Conservation (phyloP, 164 flowering plant species). For the Chimonanthus praecox region DNA sequence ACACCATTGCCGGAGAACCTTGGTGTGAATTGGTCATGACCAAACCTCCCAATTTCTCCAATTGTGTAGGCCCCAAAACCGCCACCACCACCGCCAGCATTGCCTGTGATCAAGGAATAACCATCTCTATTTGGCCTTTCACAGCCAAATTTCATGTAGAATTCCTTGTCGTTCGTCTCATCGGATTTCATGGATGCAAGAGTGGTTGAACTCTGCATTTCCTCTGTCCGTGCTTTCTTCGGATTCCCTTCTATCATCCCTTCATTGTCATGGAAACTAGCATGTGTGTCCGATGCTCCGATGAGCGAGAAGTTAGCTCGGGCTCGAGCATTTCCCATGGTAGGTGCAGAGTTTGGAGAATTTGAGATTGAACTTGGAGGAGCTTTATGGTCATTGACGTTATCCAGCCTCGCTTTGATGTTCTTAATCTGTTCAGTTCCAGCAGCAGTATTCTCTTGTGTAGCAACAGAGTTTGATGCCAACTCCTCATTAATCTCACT, state of each 20-base stretch:
- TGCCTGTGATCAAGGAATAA: slow-evolving; percentile 46
- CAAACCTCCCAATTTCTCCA: slow-evolving; percentile 65
- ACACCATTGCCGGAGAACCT: slow-evolving; percentile 63
- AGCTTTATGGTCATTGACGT: not conserved
- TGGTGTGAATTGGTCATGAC: slow-evolving; percentile 52
- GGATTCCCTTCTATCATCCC: slow-evolving; percentile 52
- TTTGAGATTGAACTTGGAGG: slow-evolving; percentile 16
- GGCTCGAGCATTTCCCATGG: slow-evolving; percentile 25
- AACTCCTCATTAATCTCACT: not conserved
- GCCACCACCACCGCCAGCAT: slow-evolving; percentile 41
- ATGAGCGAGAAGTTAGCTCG: slow-evolving; percentile 55
- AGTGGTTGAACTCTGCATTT: slow-evolving; percentile 28
- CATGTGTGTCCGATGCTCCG: slow-evolving; percentile 23
- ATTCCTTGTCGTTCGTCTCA: slow-evolving; percentile 24
- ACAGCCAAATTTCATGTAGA: slow-evolving; percentile 43
- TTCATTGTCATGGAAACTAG: slow-evolving; percentile 23
- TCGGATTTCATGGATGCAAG: slow-evolving; percentile 39
- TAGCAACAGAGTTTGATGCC: not conserved
- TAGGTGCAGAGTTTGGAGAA: slow-evolving; percentile 26
- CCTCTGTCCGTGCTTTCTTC: slow-evolving; percentile 50
- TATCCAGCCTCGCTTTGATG: not conserved
- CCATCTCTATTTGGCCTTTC: slow-evolving; percentile 56
- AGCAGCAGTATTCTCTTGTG: not conserved
- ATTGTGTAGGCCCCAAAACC: slow-evolving; percentile 65
- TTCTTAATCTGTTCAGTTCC: slow-evolving; percentile 4